Base-by-base conservation (phyloP, 2,329 filamentous ascomycete species). In the Calonectria crousiana region DNA sequence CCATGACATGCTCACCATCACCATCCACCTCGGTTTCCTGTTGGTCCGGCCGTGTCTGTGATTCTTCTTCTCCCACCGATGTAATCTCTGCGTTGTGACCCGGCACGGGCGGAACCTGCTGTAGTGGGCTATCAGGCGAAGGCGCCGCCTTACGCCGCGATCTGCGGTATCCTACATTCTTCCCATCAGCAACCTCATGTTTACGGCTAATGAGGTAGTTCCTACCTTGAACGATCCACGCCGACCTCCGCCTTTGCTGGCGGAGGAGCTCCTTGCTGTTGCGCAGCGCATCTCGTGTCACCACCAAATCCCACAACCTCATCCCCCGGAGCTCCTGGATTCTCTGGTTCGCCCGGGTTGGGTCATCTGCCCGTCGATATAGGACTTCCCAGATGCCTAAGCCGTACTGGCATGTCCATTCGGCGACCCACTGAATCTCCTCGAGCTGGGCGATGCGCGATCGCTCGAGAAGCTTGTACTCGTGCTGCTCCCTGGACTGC, bases 381-480 rank as follows among this genome's bases (percentile, higher is more conserved):
- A 73, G 47, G 13, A 78, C 32, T 16, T 78, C 74, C 23, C 75
- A 81, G 34, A 80, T 52, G 69, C 79, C 75, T 20, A 73, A 52
- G 1, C 79, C 81, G 62, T 81, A 81, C 60, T 81, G 74, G 34
- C 72, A 62, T 36, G 81, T 82, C 79, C 81, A 82, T 38, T 82
- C 78, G 20, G 64, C 72, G 14, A 75, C 80, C 75, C 75, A 78
- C 52, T 81, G 78, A 3, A 81, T 77, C 73, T 82, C 80, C 52
- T 82, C 78, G 1, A 78, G 38, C 47, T 77, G 75, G 11, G 53
- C 30, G 20, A 69, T 34, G 36, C 75, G 73, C 13, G n/a, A 38
- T 5, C 14, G 44, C 38, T 75, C 76, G n/a, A 71, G 38, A 8
- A 30, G 64, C 26, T 32, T 56, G 36, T 77, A 74, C 32, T 76